Base-by-base conservation (phyloP, 768 basidiomycete species). In the Mycena olivaceomarginata region DNA sequence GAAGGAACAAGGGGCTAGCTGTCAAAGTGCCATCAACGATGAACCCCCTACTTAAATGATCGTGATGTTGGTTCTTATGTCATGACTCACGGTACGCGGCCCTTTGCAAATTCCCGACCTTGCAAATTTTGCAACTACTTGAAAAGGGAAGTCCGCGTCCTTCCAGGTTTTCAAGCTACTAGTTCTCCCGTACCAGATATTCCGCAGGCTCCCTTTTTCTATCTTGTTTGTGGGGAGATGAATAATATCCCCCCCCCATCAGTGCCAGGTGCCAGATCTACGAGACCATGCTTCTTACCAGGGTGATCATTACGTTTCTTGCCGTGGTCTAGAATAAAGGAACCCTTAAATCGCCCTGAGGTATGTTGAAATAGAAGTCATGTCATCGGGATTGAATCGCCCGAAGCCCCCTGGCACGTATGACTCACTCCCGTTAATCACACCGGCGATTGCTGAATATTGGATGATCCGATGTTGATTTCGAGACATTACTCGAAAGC, bases 221-320 rank as follows among this genome's bases (percentile, higher is more conserved):
- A 31, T 70, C 68, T 45, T 63, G 70, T 71, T 71, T 71, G 56
- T 56, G 60, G 59, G 37, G 45, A 71, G 43, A 63, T 63, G n/a
- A 63, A 25, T 25, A 25, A 25, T 25, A 25, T 25, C 25, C 25
- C 25, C 25, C 25, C 25, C 25, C 25, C 60, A 71, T 71, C 60
- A 71, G 39, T 62, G 70, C 51, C 70, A 71, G 70, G 70, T 71
- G 70, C 70, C 70, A 71, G 68, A 71, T 71, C 68, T 70, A 60
- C 68, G 9, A 68, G 41, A 67, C 67, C 67, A 70, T 70, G 68
- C 68, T 70, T 70, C 56, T 59, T 59, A 59, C 57, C 60, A 70
- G 56, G 68, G 68, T 41, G 57, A 70, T 59, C 68, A 70, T 70
- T 57, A 69, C 57, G 67, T 69, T 69, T 57, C 40, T 56, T 69